These are phyloP conservation scores for Hydrangea macrophylla DNA, from an alignment of 148 eudicot species.

Conservation along the genomic window DNA sequence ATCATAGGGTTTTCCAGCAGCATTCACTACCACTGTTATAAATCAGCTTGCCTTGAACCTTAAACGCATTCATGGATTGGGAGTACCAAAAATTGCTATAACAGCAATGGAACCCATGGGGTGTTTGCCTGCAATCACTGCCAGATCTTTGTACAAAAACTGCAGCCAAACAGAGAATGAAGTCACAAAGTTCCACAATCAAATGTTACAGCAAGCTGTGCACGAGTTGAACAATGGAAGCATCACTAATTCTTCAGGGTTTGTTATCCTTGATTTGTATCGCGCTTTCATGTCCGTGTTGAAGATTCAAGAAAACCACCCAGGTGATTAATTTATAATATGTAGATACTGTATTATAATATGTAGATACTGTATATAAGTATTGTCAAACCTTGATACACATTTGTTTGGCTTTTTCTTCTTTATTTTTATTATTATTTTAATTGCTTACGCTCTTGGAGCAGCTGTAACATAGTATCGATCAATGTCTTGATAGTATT, in stretches of 20 bases:
- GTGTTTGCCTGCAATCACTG: slow-evolving; percentile 45
- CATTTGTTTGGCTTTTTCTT: too few relatives aligned
- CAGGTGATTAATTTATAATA: slow-evolving; percentile 22
- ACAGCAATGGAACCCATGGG: slow-evolving; percentile 54
- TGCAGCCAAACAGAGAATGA: slow-evolving; percentile 41
- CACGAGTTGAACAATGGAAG: slow-evolving; percentile 24
- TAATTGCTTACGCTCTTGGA: too few relatives aligned
- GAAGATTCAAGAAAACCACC: slow-evolving; percentile 12
- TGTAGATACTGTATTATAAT: too few relatives aligned
- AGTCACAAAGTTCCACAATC: slow-evolving; percentile 38
- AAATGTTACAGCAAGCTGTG: slow-evolving; percentile 26
- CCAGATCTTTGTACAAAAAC: slow-evolving; percentile 21
- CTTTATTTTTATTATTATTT: too few relatives aligned
- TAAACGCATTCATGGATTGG: slow-evolving; percentile 36
- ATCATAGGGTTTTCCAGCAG: slow-evolving; percentile 31
- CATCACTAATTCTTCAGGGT: slow-evolving; percentile 6
- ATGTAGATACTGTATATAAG: too few relatives aligned
- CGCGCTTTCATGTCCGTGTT: slow-evolving; percentile 42
- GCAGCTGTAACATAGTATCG: too few relatives aligned
- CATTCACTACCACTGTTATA: slow-evolving; percentile 35
- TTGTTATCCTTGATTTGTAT: slow-evolving; percentile 49
- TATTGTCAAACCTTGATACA: too few relatives aligned
- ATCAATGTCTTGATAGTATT: too few relatives aligned
- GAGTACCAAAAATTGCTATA: slow-evolving; percentile 43
- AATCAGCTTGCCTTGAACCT: slow-evolving; percentile 39